phyloP scores from a whole-genome alignment of 1,284 basidiomycete genomes.

The Ganoderma lucidum region DNA sequence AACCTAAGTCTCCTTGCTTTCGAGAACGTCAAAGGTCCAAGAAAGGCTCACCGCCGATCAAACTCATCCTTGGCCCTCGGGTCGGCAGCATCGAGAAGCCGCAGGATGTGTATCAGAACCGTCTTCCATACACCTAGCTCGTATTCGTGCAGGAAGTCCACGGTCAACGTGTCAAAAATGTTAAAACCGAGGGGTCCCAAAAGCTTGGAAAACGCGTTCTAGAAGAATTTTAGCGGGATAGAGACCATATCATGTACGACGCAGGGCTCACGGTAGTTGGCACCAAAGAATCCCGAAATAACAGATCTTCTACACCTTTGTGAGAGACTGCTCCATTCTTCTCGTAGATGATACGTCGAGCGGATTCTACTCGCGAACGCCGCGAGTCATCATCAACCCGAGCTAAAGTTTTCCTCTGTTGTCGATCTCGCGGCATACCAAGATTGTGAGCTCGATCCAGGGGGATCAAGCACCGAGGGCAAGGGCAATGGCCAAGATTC shows the following conservation, averaged over 20 bases:
- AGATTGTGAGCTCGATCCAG: slow-evolving; percentile 28
- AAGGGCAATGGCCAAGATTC: slow-evolving; percentile 33
- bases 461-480: slow-evolving; percentile 42
- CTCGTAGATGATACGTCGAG: neutral
- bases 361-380: neutral
- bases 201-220: neutral
- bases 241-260: too few species aligned
- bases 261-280: neutral
- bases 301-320: neutral
- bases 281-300: neutral
- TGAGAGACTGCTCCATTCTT: neutral
- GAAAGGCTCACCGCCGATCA: slow-evolving; percentile 29
- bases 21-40: too few species aligned
- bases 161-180: slow-evolving; percentile 39
- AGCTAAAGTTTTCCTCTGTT: neutral
- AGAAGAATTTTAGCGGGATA: neutral
- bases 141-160: slow-evolving; percentile 47
- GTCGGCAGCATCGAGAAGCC: slow-evolving; percentile 38
- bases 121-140: slow-evolving; percentile 48
- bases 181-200: slow-evolving; percentile 28
- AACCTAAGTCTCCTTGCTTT: too few species aligned
- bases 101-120: slow-evolving; percentile 44
- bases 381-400: neutral
- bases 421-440: slow-evolving; percentile 8
- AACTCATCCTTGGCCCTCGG: slow-evolving; percentile 18